These are phyloP conservation scores for Pseudocercospora cruenta DNA, from an alignment of 2,329 filamentous ascomycete species.

Conservation along the genomic window DNA sequence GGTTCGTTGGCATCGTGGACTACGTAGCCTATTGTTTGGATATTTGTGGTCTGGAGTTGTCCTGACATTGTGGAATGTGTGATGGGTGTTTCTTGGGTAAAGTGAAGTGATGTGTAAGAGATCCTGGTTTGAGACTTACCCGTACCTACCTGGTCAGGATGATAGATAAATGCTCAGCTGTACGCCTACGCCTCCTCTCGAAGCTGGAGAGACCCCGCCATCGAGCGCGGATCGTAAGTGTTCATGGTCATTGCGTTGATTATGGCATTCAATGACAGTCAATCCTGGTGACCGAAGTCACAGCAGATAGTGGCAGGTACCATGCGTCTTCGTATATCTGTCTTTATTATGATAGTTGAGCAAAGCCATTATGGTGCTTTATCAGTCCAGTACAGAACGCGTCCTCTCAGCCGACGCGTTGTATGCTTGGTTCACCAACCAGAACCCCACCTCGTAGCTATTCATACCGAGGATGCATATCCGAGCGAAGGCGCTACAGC, in stretches of 20 bases:
- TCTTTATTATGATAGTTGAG: background rate
- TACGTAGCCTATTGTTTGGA: constrained; percentile 15
- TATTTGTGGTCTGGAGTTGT: background rate
- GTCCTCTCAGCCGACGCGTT: background rate
- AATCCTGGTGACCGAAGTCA: background rate
- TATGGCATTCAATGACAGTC: background rate
- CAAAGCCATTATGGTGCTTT: background rate
- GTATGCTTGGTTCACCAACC: background rate
- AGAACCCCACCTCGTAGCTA: background rate
- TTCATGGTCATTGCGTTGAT: background rate
- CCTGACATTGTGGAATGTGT: no score
- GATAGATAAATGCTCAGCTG: background rate
- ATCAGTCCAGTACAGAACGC: background rate
- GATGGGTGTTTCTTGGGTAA: no score
- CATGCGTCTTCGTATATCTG: background rate
- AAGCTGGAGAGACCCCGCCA: background rate
- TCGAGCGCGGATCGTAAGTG: background rate
- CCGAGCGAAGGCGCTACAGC: no score
- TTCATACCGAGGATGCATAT: background rate
- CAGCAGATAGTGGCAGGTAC: background rate
- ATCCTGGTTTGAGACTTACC: background rate
- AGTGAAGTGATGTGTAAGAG: background rate
- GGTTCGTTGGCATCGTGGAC: constrained; percentile 22
- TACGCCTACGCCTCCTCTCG: background rate
- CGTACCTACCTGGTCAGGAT: background rate